Evolutionary conservation across 257 asterid genomes (phyloP), one percentile per base, ranked within the genome.

Genomic region (Orobanche coerulescens): DNA sequence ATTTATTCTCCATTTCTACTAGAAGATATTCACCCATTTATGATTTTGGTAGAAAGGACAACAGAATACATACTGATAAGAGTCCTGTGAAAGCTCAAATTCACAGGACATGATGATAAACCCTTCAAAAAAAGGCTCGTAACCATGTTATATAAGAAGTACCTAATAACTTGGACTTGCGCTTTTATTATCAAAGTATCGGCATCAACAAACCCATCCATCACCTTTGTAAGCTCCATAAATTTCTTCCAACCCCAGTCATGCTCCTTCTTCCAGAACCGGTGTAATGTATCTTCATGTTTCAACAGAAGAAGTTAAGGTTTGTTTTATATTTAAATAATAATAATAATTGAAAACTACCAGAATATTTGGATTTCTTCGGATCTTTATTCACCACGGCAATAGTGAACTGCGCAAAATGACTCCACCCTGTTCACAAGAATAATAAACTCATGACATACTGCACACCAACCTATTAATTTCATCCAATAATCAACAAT

Each of bases 221-320:
- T 39, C 70, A 91, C 88, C 73, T 91, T 91, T 28, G 96, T 81
- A 10, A 85, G 86, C 87, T 91, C 98, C 96, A 91, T 88, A 80
- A 91, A 91, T 81, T 91, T 91, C 81, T 91, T 91, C 98, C 98
- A 91, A 39, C 98, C 98, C 98, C 96, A 91, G 78, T 91, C 98
- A 75, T 91, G 98, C 74, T 91, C 98, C 78, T 91, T 91, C 78
- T 88, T 91, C 88, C 92, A 84, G 75, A 91, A 91, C 4, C 96
- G 94, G 64, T 91, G 98, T 70, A 91, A 76, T 14, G 98, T 88
- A 82, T 91, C 98, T 91, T 74, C 61, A 74, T 23, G 50, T 64
- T 69, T 73, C 18, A 25, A 22, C 22, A 56, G 51, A 23, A 49
- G 13, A 53, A 0, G 37, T 44, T 39, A 54, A 56, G 70, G 30